Conservation (phyloP, 2,329 filamentous ascomycete species). For the Epichloe elymi region DNA sequence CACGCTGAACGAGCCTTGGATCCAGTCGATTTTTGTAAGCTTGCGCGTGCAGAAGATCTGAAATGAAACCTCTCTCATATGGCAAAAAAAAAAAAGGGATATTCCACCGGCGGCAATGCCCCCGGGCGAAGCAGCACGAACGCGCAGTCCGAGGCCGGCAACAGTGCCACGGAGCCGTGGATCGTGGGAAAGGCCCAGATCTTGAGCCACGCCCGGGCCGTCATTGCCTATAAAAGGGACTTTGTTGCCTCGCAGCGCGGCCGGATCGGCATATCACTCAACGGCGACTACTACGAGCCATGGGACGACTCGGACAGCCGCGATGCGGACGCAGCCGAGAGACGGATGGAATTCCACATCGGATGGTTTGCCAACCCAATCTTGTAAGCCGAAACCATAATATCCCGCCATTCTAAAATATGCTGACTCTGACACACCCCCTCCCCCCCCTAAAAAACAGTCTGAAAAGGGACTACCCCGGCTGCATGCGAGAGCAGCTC, state of each 20-base stretch:
- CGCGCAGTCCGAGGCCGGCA: constrained; percentile 8
- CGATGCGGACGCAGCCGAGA: constrained; percentile 20
- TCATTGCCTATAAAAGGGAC: constrained; percentile 18
- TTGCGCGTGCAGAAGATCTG: too few species aligned
- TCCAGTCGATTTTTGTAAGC: constrained; percentile 22
- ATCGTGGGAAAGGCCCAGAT: constrained; percentile 23
- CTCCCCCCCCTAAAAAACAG: too few species aligned
- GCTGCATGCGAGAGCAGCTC: constrained; percentile 23
- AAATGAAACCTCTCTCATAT: background rate
- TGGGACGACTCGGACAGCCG: constrained; percentile 15
- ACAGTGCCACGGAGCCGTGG: constrained; percentile 25
- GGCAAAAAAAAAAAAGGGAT: constrained; percentile 11
- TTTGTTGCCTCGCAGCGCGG: constrained; percentile 18
- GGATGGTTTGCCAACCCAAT: constrained; percentile 28
- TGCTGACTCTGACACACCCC: too few species aligned
- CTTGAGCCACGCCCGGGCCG: constrained; percentile 22
- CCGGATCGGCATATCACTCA: constrained; percentile 22
- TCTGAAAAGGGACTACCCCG: constrained; percentile 20
- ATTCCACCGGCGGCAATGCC: constrained; percentile 21
- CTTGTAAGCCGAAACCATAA: constrained; percentile 15
- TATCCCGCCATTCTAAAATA: too few species aligned
- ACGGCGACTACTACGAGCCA: constrained; percentile 26
- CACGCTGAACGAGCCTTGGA: constrained; percentile 27
- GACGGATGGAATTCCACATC: constrained; percentile 24
- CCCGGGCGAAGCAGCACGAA: constrained; percentile 15